phyloP scores from a whole-genome alignment of 2,329 filamentous ascomycete genomes.

The Aspergillus sp. region DNA sequence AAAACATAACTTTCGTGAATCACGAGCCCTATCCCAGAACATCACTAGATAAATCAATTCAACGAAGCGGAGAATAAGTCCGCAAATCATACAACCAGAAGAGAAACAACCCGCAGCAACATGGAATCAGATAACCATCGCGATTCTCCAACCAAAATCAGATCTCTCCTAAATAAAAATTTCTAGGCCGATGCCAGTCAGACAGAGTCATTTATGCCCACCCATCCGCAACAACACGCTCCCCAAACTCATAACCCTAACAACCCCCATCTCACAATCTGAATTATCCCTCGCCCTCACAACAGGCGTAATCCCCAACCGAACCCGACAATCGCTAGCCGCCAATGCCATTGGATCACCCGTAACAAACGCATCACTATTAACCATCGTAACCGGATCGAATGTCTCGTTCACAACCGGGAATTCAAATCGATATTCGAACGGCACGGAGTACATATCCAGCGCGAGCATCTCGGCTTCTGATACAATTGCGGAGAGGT shows the following conservation, averaged over 20 bases:
- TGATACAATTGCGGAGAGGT: conserved; percentile 17
- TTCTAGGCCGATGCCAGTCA: background rate
- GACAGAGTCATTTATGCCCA: background rate
- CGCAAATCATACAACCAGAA: background rate
- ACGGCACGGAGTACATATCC: conserved; percentile 20
- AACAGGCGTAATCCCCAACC: conserved; percentile 17
- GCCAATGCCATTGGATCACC: conserved; percentile 9
- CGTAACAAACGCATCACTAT: conserved; percentile 12
- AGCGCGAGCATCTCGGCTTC: conserved; percentile 22
- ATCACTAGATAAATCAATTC: background rate
- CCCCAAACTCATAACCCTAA: conserved; percentile 10
- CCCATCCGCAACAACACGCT: conserved; percentile 13
- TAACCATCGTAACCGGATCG: conserved; percentile 20
- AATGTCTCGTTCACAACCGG: conserved; percentile 16
- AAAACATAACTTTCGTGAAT: background rate
- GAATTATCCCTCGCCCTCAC: conserved; percentile 15
- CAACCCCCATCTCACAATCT: conserved; percentile 1
- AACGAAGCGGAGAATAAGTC: background rate
- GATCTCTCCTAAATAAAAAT: background rate
- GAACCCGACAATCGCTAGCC: conserved; percentile 10
- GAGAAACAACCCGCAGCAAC: background rate
- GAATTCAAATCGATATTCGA: conserved; percentile 21
- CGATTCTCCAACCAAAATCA: background rate
- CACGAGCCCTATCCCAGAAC: background rate
- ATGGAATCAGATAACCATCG: too few relatives aligned